phyloP scores from a whole-genome alignment of 192 early-diverging fungal genomes.

The Coemansia sp. region DNA sequence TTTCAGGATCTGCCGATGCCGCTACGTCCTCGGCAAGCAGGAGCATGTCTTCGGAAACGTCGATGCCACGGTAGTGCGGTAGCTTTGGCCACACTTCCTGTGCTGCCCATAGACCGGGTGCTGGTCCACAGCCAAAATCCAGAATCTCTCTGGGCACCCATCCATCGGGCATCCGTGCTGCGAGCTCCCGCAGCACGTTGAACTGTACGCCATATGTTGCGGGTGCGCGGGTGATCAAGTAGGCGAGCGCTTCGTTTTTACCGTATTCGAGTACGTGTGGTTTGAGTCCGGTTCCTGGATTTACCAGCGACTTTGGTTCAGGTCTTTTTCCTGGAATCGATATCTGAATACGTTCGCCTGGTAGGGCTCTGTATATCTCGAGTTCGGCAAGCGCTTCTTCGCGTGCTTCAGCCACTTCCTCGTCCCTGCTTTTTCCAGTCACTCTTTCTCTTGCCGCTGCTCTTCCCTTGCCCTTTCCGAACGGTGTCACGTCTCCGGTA shows the following conservation, averaged over 20 bases:
- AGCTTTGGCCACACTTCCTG: constrained; percentile 56
- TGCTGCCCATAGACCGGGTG: constrained; percentile 75
- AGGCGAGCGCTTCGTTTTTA: constrained; percentile 64
- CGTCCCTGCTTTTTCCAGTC: constrained; percentile 4
- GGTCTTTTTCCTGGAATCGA: constrained; percentile 23
- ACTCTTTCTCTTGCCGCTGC: constrained; percentile 17
- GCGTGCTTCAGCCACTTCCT: constrained; percentile 1
- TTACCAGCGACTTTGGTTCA: constrained; percentile 25
- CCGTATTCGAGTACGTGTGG: constrained; percentile 73
- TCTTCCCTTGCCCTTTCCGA: constrained; percentile 27
- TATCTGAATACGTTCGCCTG: constrained; percentile 30
- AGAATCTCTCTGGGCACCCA: constrained; percentile 56
- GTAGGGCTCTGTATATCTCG: constrained; percentile 15
- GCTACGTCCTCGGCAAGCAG: constrained; percentile 53
- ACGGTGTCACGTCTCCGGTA: constrained; percentile 25
- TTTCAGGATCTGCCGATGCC: not conserved
- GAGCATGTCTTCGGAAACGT: constrained; percentile 77
- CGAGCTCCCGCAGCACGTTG: constrained; percentile 67
- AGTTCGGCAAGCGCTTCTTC: not conserved
- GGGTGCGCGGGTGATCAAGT: constrained; percentile 61
- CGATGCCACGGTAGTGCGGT: constrained; percentile 59
- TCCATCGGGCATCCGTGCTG: constrained; percentile 60
- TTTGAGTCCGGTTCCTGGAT: constrained; percentile 26
- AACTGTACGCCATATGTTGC: constrained; percentile 62
- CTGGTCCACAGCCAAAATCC: constrained; percentile 85